phyloP scores from a whole-genome alignment of 805 yeast species.

The Ogataea ganodermae region DNA sequence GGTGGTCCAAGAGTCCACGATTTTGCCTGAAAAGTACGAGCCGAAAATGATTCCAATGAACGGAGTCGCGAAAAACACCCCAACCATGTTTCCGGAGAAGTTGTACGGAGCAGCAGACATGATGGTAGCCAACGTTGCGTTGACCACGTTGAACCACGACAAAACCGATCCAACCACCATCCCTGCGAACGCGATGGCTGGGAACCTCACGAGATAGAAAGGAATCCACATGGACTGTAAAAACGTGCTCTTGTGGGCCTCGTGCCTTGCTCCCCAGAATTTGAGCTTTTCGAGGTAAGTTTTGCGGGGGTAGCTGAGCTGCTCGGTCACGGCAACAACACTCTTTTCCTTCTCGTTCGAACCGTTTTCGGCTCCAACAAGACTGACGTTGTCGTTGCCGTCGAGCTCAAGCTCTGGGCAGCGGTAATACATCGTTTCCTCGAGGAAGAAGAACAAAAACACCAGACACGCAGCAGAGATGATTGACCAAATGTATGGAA shows the following conservation, averaged over 20 bases:
- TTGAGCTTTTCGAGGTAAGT: constrained; percentile 38
- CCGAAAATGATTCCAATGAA: constrained; percentile 41
- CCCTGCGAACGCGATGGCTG: constrained; percentile 45
- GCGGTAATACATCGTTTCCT: constrained; percentile 56
- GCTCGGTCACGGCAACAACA: constrained; percentile 11
- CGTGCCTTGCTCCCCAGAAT: constrained; percentile 35
- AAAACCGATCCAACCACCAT: constrained; percentile 46
- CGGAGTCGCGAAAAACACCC: constrained; percentile 32
- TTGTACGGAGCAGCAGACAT: constrained; percentile 39
- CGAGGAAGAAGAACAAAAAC: constrained; percentile 56
- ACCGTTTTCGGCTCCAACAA: neutral
- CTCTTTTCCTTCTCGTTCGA: constrained; percentile 11
- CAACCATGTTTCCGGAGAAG: constrained; percentile 44
- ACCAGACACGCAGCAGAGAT: constrained; percentile 56
- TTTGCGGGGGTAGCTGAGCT: constrained; percentile 17
- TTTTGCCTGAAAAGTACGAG: constrained; percentile 40
- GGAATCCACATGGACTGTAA: constrained; percentile 38
- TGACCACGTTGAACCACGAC: constrained; percentile 46
- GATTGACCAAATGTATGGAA: constrained; percentile 47
- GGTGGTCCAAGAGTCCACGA: constrained; percentile 17
- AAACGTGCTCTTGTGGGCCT: constrained; percentile 41
- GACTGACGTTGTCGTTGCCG: constrained; percentile 18
- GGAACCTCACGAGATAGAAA: constrained; percentile 35
- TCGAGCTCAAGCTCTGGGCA: constrained; percentile 20
- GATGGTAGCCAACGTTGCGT: constrained; percentile 41